Percentiles rank a stretch among this genome's conserved stretches.
Conservation (phyloP, 2,329 filamentous ascomycete species). For the Aschersonia sp. region DNA sequence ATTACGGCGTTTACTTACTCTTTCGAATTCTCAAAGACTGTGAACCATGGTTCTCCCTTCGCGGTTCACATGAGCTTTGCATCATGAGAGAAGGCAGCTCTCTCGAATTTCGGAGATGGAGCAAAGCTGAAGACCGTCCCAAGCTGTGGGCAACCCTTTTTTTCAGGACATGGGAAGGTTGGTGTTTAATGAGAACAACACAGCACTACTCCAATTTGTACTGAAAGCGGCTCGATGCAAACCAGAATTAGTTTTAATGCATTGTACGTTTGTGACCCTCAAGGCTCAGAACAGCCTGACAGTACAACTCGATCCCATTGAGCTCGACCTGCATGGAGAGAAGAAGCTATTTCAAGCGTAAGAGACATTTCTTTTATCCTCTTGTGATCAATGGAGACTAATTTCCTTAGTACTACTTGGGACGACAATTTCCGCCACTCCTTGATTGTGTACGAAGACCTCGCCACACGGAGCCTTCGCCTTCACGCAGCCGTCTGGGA, state of each 20-base stretch:
- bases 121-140: conserved; percentile 21
- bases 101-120: conserved; percentile 39
- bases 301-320: conserved; percentile 25
- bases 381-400: neutral
- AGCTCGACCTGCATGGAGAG: conserved; percentile 33
- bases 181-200: conserved; percentile 4
- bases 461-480: conserved; percentile 29
- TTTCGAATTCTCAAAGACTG: conserved; percentile 27
- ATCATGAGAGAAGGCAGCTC: conserved; percentile 32
- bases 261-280: conserved; percentile 41
- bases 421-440: conserved; percentile 40
- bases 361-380: conserved; percentile 7
- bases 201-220: too few relatives aligned
- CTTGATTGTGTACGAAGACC: conserved; percentile 38
- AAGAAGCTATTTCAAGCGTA: conserved; percentile 41
- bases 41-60: conserved; percentile 30
- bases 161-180: conserved; percentile 48
- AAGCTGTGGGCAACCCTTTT: conserved; percentile 40
- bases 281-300: conserved; percentile 35
- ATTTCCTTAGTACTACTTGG: conserved; percentile 30
- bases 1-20: conserved; percentile 30
- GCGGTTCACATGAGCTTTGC: conserved; percentile 38
- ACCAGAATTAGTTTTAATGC: conserved; percentile 43
- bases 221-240: neutral
- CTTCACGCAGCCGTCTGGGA: conserved; percentile 41